Evolutionary conservation across 495 filamentous ascomycete species (phyloP).

Genomic region (Astrothelium subdiscretum): DNA sequence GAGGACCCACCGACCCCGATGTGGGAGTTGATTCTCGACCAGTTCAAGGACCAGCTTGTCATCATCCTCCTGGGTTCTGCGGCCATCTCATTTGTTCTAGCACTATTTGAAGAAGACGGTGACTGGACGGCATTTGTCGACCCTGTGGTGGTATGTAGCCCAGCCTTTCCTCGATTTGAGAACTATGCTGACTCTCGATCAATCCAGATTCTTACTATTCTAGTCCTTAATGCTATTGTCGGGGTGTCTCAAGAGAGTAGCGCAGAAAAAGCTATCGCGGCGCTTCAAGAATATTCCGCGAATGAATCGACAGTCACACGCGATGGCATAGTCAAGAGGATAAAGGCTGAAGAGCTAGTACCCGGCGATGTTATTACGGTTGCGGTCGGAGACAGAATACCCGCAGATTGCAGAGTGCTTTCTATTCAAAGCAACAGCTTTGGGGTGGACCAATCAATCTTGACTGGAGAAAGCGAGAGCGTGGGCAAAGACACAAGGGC

Average conservation of each 20-base stretch:
- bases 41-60: conserved; percentile 98
- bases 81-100: conserved; percentile 86
- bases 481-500: conserved; percentile 68
- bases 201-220: conserved; percentile 81
- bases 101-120: conserved; percentile 83
- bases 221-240: conserved; percentile 92
- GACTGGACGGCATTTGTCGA: conserved; percentile 99
- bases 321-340: conserved; percentile 56
- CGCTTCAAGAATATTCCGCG: conserved; percentile 96
- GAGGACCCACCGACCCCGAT: conserved; percentile 96
- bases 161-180: background rate
- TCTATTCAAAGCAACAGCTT: conserved; percentile 96
- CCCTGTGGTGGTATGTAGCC: conserved; percentile 66
- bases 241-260: conserved; percentile 98
- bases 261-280: conserved; percentile 96
- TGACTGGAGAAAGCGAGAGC: conserved; percentile 97
- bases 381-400: conserved; percentile 84
- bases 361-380: conserved; percentile 89
- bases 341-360: conserved; percentile 92
- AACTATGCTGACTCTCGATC: conserved; percentile 5
- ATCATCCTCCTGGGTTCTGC: conserved; percentile 90
- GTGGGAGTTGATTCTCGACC: conserved; percentile 92
- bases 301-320: conserved; percentile 93
- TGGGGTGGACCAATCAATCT: conserved; percentile 87
- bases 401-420: conserved; percentile 89